phyloP scores from a whole-genome alignment of 2,329 filamentous ascomycete species.

The Sphaceloma murrayae region DNA sequence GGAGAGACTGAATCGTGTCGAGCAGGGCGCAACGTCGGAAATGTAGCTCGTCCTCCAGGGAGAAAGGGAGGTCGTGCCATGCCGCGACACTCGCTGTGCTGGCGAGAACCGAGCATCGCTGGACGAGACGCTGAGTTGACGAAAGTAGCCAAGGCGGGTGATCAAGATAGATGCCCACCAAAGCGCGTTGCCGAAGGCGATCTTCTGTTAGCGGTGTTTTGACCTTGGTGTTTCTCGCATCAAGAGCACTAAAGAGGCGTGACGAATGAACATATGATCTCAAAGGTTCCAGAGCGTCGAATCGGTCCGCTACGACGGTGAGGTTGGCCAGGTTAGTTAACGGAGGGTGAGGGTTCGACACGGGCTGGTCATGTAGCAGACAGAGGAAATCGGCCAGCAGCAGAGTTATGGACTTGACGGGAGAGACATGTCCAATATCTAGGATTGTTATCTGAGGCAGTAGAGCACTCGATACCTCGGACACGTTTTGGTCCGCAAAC shows the following conservation, averaged over 20 bases:
- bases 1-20: constrained; percentile 59
- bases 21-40: constrained; percentile 57
- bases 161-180: constrained; percentile 57
- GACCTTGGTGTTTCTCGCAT: constrained; percentile 36
- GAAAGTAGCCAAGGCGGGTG: constrained; percentile 51
- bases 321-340: constrained; percentile 58
- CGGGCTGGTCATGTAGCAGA: constrained; percentile 52
- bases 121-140: constrained; percentile 56
- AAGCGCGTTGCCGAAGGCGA: constrained; percentile 57
- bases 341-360: constrained; percentile 33
- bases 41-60: constrained; percentile 61
- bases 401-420: constrained; percentile 45
- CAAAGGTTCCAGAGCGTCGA: constrained; percentile 53
- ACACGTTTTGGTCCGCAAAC: constrained; percentile 40
- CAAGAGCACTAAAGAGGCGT: constrained; percentile 35
- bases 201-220: constrained; percentile 47
- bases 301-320: constrained; percentile 62
- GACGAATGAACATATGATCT: constrained; percentile 44
- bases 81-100: constrained; percentile 33
- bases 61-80: constrained; percentile 65
- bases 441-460: constrained; percentile 57
- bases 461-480: constrained; percentile 41
- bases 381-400: constrained; percentile 56
- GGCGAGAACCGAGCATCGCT: constrained; percentile 36
- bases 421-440: constrained; percentile 60